These are phyloP conservation scores for Barnettozyma vustinii DNA, from an alignment of 805 yeast species.

Conservation along the genomic window DNA sequence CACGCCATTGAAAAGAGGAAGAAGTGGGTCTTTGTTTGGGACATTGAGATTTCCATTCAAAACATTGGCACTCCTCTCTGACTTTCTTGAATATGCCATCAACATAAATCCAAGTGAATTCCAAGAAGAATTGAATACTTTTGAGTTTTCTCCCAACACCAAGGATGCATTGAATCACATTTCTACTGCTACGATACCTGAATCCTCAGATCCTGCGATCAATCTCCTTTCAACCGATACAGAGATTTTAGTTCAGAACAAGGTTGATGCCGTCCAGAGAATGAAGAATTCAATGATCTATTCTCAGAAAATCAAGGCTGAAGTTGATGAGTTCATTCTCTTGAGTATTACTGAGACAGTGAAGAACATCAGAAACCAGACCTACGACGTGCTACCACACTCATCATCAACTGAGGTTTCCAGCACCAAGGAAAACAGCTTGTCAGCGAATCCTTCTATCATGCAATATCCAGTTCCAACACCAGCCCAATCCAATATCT, in stretches of 20 bases:
- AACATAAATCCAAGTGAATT: constrained; percentile 69
- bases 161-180: constrained; percentile 48
- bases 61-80: constrained; percentile 49
- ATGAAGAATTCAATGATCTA: constrained; percentile 70
- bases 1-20: constrained; percentile 29
- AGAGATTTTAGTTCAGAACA: constrained; percentile 49
- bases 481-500: constrained; percentile 25
- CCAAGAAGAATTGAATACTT: constrained; percentile 22
- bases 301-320: constrained; percentile 69
- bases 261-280: constrained; percentile 65
- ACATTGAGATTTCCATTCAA: constrained; percentile 55
- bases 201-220: constrained; percentile 61
- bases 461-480: constrained; percentile 24
- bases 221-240: constrained; percentile 63
- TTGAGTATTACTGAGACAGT: constrained; percentile 60
- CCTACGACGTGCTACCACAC: constrained; percentile 12
- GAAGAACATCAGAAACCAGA: constrained; percentile 35
- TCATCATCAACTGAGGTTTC: constrained; percentile 4
- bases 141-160: constrained; percentile 55
- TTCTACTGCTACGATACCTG: constrained; percentile 34
- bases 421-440: constrained; percentile 1
- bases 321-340: constrained; percentile 67
- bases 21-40: constrained; percentile 37
- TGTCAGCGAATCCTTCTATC: background rate
- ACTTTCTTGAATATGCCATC: constrained; percentile 70